Evolutionary conservation across 257 asterid species (phyloP).

Genomic region (Ilex aquifolium): DNA sequence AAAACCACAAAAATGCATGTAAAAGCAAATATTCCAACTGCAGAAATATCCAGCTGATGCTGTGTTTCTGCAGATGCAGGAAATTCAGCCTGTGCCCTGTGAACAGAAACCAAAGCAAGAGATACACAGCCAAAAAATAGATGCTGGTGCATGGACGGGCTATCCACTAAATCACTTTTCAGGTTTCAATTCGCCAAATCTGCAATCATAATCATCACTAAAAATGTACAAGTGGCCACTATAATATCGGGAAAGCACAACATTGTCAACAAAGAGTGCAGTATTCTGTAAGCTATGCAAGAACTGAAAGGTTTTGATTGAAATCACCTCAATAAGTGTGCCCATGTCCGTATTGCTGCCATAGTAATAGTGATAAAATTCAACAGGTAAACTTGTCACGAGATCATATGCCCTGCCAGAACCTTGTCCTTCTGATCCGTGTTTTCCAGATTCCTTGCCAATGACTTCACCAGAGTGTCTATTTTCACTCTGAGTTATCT

Average conservation of each 20-base stretch:
- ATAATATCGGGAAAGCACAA: not conserved
- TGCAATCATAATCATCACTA: no score
- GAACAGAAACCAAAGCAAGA: conserved; percentile 8
- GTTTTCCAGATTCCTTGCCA: conserved; percentile 32
- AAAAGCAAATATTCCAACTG: conserved; percentile 4
- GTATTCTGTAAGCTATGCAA: not conserved
- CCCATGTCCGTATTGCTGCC: conserved; percentile 96
- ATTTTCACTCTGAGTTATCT: conserved; percentile 21
- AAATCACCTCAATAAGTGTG: conserved; percentile 81
- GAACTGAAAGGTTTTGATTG: not conserved
- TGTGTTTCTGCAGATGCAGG: conserved; percentile 1
- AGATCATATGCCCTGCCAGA: conserved; percentile 39
- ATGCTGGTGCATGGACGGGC: not conserved
- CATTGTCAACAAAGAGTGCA: not conserved
- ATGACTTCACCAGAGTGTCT: conserved; percentile 15
- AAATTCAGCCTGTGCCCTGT: not conserved
- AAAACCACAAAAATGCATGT: not conserved
- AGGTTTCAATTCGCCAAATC: not conserved
- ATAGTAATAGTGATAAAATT: conserved; percentile 91
- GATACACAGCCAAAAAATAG: not conserved
- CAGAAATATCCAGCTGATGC: not conserved
- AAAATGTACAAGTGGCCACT: not conserved
- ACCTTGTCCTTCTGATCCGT: conserved; percentile 27
- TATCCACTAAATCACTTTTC: not conserved
- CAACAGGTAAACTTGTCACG: conserved; percentile 71